Base-by-base conservation (phyloP, 163 green algal species). In the Volvox carteri region DNA sequence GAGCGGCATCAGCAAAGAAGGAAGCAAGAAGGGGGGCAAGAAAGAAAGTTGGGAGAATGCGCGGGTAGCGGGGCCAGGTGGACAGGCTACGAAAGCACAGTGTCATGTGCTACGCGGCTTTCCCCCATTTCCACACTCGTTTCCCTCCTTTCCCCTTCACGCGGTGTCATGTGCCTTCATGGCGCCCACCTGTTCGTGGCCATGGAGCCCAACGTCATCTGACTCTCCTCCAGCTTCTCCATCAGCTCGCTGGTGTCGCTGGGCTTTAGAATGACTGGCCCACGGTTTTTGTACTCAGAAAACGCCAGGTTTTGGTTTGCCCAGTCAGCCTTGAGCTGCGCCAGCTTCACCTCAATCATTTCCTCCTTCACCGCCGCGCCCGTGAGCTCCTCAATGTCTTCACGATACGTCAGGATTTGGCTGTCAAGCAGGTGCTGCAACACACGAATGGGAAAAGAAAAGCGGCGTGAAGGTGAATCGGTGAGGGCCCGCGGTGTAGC, bases 181-280 rank as follows among this genome's bases (percentile, higher is more conserved):
- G n/a, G n/a, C 79, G 16, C 81, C 7, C 81, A 88, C 81, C 97
- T 91, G 95, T 98, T 99, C 86, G 96, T 97, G 12, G 96, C 93
- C 97, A 99, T 98, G 92, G 91, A 96, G 67, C 94, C 95, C 23
- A 99, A 94, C 35, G 93, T 94, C 96, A 99, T 98, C 92, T 99
- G 96, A 56, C 93, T 95, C 89, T 99, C 97, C 92, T 99, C 97
- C 74, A 99, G 95, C 91, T 97, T 98, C 93, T 99, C 97, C 78
- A 99, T 94, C 56, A 99, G 95, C 91, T 99, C 97, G 8, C 95
- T 95, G 16, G 96, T 98, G 81, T 99, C 97, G 21, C 93, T 89
- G n/a, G 92, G 94, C 93, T 98, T 98, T 30, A 99, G 94, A 41
- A 99, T 95, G 33, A 98, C 96, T 19, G 94, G 91, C 4, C 97